Conservation (phyloP, 441 rosid genomes). For the California macrophylla region DNA sequence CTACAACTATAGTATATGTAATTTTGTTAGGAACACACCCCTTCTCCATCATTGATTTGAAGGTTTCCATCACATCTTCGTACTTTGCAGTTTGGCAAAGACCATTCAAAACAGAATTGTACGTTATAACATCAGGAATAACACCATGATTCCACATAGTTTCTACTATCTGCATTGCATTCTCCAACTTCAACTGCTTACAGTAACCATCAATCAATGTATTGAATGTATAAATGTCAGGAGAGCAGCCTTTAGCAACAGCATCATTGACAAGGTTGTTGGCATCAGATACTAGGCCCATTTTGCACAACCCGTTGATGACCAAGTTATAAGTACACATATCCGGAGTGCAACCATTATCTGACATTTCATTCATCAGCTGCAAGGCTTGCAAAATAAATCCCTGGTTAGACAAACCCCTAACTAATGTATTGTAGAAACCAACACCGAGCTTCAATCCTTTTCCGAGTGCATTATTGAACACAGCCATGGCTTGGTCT, state of each 20-base stretch:
- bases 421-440: conserved; percentile 59
- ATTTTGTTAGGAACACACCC: conserved; percentile 61
- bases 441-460: conserved; percentile 52
- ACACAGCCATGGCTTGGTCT: conserved; percentile 59
- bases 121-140: conserved; percentile 74
- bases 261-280: conserved; percentile 51
- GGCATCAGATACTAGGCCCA: conserved; percentile 87
- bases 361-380: conserved; percentile 60
- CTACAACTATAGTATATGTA: conserved; percentile 70
- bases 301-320: conserved; percentile 76
- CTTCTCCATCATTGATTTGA: conserved; percentile 51
- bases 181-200: conserved; percentile 62
- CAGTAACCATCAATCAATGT: conserved; percentile 80
- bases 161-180: conserved; percentile 50
- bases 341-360: conserved; percentile 50
- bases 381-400: conserved; percentile 64
- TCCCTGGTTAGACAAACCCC: conserved; percentile 69
- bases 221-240: conserved; percentile 79
- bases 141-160: conserved; percentile 58
- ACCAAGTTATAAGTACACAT: conserved; percentile 76
- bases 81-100: conserved; percentile 71
- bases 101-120: conserved; percentile 80
- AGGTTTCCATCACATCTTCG: conserved; percentile 72
- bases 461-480: conserved; percentile 45
- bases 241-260: conserved; percentile 57